These are phyloP conservation scores for Fagopyrum esculentum DNA, from an alignment of 148 eudicot species.

Conservation along the genomic window DNA sequence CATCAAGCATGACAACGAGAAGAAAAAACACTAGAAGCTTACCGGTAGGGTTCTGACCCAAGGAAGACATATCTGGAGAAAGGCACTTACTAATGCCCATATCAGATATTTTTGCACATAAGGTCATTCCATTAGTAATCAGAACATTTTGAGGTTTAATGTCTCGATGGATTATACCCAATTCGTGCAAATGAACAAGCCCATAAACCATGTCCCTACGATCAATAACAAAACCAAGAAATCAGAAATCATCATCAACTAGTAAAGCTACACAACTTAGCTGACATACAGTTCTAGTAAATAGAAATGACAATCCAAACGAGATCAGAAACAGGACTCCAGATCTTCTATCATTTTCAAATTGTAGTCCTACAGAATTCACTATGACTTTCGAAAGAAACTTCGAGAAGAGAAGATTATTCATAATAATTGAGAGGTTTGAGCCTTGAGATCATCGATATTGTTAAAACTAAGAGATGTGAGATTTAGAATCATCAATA, in stretches of 20 bases:
- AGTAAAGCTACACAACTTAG: neutral
- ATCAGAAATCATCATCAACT: neutral
- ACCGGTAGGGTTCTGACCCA: slow-evolving; percentile 85
- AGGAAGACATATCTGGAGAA: slow-evolving; percentile 64
- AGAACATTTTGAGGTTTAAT: slow-evolving; percentile 91
- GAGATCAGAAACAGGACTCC: neutral
- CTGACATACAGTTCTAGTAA: neutral
- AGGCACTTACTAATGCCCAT: slow-evolving; percentile 99
- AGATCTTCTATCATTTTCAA: neutral
- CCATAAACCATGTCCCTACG: slow-evolving; percentile 85
- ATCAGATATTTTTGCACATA: slow-evolving; percentile 83
- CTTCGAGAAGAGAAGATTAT: neutral
- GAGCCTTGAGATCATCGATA: neutral
- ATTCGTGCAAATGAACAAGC: slow-evolving; percentile 80
- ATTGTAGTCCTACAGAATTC: neutral
- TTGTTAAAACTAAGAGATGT: neutral
- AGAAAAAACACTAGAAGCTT: slow-evolving; percentile 12
- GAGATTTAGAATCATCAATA: neutral
- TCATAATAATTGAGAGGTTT: neutral
- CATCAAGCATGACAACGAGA: neutral
- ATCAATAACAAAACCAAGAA: neutral
- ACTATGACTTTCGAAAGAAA: neutral
- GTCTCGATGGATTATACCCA: slow-evolving; percentile 87
- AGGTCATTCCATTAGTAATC: slow-evolving; percentile 52
- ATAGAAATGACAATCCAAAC: neutral